phyloP scores from a whole-genome alignment of 2,329 filamentous ascomycete species.

The Penicillium sp. region DNA sequence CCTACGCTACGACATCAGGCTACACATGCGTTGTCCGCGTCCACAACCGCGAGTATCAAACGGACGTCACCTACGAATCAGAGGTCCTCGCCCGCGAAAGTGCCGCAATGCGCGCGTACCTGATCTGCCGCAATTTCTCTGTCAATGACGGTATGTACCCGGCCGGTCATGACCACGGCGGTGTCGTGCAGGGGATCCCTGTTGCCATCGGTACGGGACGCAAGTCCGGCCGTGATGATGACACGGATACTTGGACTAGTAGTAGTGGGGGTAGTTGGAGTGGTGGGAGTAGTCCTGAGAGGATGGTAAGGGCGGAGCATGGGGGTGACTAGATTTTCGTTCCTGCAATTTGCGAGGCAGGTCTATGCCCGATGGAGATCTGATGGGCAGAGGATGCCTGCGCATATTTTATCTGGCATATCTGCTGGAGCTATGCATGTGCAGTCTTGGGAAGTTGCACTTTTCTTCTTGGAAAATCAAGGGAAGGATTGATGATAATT shows the following conservation, averaged over 20 bases:
- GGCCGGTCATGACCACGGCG: constrained; percentile 58
- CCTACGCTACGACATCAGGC: constrained; percentile 72
- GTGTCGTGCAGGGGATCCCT: constrained; percentile 63
- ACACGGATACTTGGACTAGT: constrained; percentile 49
- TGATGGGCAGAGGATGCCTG: background rate
- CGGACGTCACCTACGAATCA: constrained; percentile 80
- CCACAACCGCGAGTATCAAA: constrained; percentile 96
- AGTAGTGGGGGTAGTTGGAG: constrained; percentile 57
- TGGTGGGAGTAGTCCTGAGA: constrained; percentile 58
- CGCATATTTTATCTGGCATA: no score
- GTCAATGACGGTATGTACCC: constrained; percentile 90
- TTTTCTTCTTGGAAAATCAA: background rate
- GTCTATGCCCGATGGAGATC: constrained; percentile 8
- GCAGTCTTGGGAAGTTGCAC: background rate
- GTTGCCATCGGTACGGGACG: constrained; percentile 67
- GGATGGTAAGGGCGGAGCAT: constrained; percentile 8
- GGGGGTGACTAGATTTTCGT: constrained; percentile 1
- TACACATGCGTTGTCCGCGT: constrained; percentile 90
- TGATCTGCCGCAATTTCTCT: constrained; percentile 97
- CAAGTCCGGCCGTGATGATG: constrained; percentile 53
- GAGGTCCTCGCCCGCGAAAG: constrained; percentile 86
- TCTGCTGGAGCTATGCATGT: background rate
- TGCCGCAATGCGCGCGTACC: constrained; percentile 92
- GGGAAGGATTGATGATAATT: background rate
- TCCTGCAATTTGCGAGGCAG: constrained; percentile 2